Evolutionary conservation across 805 yeast genomes (phyloP).

Genomic region (Starmerella sp.): DNA sequence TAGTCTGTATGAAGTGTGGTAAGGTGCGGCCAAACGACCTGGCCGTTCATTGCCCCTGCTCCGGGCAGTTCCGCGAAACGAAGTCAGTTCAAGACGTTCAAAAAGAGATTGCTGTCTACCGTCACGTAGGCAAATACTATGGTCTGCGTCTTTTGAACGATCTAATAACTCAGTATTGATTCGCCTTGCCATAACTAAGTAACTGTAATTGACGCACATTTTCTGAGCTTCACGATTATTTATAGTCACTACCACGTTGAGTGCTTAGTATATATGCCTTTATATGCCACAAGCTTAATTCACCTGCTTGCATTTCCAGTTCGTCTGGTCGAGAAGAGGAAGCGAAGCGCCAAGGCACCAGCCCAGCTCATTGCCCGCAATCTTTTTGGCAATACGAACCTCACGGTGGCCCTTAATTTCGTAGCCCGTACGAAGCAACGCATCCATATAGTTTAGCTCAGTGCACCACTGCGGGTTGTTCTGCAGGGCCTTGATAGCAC

Average conservation of each 20-base stretch:
- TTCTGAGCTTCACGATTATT: too few species aligned
- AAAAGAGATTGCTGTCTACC: constrained; percentile 39
- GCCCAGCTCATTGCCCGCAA: constrained; percentile 82
- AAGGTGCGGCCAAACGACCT: constrained; percentile 55
- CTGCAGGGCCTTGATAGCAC: constrained; percentile 52
- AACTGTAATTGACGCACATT: too few species aligned
- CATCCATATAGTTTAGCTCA: constrained; percentile 81
- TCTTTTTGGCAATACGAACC: constrained; percentile 81
- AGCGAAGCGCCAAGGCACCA: constrained; percentile 98
- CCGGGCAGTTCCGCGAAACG: constrained; percentile 41
- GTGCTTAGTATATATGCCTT: not conserved
- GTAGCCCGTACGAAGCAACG: constrained; percentile 90
- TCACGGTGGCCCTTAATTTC: constrained; percentile 86
- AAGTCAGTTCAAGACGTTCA: constrained; percentile 26
- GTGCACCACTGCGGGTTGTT: constrained; percentile 90
- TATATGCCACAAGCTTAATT: not conserved
- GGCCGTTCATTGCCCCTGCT: constrained; percentile 69
- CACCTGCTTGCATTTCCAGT: constrained; percentile 46
- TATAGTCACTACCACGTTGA: too few species aligned
- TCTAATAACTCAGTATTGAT: constrained; percentile 15
- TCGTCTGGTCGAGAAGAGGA: constrained; percentile 54
- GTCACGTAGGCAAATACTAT: constrained; percentile 48
- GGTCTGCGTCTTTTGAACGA: constrained; percentile 47
- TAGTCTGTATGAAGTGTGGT: constrained; percentile 67
- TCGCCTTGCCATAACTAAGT: too few species aligned